Evolutionary conservation across 306 rosid species (phyloP).

Genomic region (Oemleria cerasiformis): DNA sequence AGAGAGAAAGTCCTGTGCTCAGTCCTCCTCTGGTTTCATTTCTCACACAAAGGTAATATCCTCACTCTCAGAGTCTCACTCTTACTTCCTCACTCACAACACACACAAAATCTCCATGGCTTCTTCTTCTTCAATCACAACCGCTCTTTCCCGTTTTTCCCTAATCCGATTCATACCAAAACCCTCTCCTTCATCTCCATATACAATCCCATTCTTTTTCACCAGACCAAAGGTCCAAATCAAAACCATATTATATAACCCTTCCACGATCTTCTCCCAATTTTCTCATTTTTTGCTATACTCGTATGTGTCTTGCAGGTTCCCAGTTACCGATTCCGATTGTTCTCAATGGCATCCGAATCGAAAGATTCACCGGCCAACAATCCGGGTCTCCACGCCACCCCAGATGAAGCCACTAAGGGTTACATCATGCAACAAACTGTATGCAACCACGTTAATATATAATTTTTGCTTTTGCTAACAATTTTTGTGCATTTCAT

Average conservation of each 20-base stretch:
- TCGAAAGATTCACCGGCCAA: conserved; percentile 60
- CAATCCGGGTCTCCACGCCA: conserved; percentile 72
- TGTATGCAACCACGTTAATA: conserved; percentile 31
- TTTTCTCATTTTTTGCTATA: not conserved
- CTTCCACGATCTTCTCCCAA: not conserved
- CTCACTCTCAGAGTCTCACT: not conserved
- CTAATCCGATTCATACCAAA: conserved; percentile 38
- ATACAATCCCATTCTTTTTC: conserved; percentile 32
- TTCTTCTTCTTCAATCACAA: conserved; percentile 32
- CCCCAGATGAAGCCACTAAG: conserved; percentile 77
- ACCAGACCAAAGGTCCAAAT: conserved; percentile 48
- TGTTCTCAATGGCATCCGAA: conserved; percentile 74
- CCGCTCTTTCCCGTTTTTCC: conserved; percentile 39
- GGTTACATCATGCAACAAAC: conserved; percentile 91
- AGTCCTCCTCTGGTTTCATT: not conserved
- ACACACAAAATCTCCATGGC: conserved; percentile 37
- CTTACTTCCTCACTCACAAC: not conserved
- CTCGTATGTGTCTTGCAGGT: conserved; percentile 35
- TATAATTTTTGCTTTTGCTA: not conserved
- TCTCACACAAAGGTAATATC: not conserved
- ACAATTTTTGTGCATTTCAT: not conserved
- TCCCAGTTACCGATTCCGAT: conserved; percentile 31
- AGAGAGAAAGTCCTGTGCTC: not conserved
- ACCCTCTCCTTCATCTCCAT: conserved; percentile 11
- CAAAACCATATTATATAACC: not conserved